A percentile compares a stretch with the other conserved stretches of the same genome.
phyloP scores from a whole-genome alignment of 331 rosid genomes.

The Dryas integrifolia region DNA sequence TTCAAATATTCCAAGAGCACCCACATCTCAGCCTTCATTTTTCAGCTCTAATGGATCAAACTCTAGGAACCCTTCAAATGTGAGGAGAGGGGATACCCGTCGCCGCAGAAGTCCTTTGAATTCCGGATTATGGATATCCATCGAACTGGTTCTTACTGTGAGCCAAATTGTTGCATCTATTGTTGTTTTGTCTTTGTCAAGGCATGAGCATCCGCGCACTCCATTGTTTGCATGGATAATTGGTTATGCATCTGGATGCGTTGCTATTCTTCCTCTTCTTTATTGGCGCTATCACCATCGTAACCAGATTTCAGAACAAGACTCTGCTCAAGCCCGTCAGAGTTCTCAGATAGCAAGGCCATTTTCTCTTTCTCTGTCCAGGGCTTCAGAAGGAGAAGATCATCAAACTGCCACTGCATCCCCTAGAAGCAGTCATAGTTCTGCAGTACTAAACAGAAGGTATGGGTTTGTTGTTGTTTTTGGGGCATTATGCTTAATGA shows the following conservation, averaged over 20 bases:
- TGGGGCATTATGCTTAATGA: slow-evolving; percentile 4
- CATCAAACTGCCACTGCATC: slow-evolving; percentile 47
- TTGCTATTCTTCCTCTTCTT: slow-evolving; percentile 82
- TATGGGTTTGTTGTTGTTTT: slow-evolving; percentile 34
- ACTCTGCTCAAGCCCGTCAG: slow-evolving; percentile 61
- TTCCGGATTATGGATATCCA: slow-evolving; percentile 86
- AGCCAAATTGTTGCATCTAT: slow-evolving; percentile 87
- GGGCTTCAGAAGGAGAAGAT: slow-evolving; percentile 71
- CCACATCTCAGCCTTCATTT: slow-evolving; percentile 40
- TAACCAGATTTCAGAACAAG: slow-evolving; percentile 67
- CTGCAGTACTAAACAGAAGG: slow-evolving; percentile 61
- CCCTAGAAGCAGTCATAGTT: slow-evolving; percentile 49
- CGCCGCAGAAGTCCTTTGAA: slow-evolving; percentile 84
- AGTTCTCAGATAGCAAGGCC: slow-evolving; percentile 68
- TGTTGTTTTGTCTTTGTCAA: slow-evolving; percentile 71
- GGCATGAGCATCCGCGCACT: slow-evolving; percentile 66
- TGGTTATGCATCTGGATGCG: slow-evolving; percentile 84
- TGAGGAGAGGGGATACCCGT: slow-evolving; percentile 68
- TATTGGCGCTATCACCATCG: slow-evolving; percentile 83
- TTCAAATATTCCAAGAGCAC: slow-evolving; percentile 31
- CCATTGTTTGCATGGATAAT: slow-evolving; percentile 86
- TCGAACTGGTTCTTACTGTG: slow-evolving; percentile 70
- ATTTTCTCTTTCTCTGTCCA: slow-evolving; percentile 58
- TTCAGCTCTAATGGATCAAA: slow-evolving; percentile 51
- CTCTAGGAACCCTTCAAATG: slow-evolving; percentile 54